Conservation (phyloP, 495 filamentous ascomycete species). For the Lichenothelia convexa region DNA sequence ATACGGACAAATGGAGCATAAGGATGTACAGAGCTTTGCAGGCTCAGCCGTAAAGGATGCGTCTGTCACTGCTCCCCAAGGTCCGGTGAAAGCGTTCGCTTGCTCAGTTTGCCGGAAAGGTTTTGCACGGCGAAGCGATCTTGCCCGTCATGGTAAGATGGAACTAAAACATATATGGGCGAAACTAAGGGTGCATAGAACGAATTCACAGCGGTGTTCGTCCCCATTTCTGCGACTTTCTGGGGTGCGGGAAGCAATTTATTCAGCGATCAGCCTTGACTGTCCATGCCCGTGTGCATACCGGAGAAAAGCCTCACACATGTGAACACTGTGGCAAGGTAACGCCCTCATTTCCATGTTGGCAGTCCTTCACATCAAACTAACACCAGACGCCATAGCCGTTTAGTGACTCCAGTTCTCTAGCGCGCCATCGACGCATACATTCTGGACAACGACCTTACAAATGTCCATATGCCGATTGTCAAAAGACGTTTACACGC, state of each 20-base stretch:
- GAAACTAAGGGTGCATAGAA: constrained; percentile 36
- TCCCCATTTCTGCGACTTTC: constrained; percentile 83
- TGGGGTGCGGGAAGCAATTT: constrained; percentile 84
- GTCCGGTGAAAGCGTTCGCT: constrained; percentile 65
- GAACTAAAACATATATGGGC: neutral
- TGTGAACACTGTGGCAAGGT: constrained; percentile 96
- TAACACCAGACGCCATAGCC: constrained; percentile 37
- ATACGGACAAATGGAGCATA: constrained; percentile 19
- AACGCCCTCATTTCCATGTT: constrained; percentile 12
- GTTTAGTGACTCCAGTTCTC: constrained; percentile 95
- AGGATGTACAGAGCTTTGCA: constrained; percentile 18
- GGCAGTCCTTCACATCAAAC: too few species aligned
- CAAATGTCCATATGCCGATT: constrained; percentile 93
- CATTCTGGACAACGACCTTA: constrained; percentile 93
- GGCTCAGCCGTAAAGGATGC: constrained; percentile 9
- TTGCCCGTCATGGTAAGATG: constrained; percentile 77
- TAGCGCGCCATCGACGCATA: constrained; percentile 84
- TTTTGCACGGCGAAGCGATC: constrained; percentile 85
- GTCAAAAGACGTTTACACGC: constrained; percentile 95
- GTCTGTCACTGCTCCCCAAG: constrained; percentile 25
- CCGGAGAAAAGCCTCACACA: constrained; percentile 95
- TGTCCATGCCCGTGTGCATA: constrained; percentile 87
- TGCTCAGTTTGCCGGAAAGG: constrained; percentile 81
- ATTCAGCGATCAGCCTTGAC: constrained; percentile 96
- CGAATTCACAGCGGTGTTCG: constrained; percentile 85